These are phyloP conservation scores for Amylocystis lapponica DNA, from an alignment of 768 basidiomycete species.

Conservation along the genomic window DNA sequence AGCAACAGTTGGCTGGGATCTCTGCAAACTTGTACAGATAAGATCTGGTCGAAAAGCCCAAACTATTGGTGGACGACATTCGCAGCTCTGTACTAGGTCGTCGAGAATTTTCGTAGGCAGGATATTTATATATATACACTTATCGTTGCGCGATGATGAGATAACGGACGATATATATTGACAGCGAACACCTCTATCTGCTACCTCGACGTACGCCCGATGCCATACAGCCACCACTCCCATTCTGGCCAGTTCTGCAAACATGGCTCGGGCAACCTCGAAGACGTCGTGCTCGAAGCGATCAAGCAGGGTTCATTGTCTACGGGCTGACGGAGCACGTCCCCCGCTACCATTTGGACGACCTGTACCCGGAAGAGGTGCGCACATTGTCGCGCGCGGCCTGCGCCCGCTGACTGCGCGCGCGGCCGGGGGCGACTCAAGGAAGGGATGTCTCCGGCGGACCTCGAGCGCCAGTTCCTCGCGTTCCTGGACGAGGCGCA, in stretches of 20 bases:
- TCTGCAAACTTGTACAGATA: too few relatives aligned
- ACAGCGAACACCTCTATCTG: too few relatives aligned
- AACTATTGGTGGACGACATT: too few relatives aligned
- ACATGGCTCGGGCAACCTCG: constrained; percentile 76
- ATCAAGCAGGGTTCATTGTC: constrained; percentile 71
- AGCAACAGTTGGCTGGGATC: too few relatives aligned
- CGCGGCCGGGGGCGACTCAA: constrained; percentile 23
- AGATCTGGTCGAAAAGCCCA: too few relatives aligned
- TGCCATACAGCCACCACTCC: constrained; percentile 80
- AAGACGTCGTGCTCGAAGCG: constrained; percentile 78
- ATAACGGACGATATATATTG: too few relatives aligned
- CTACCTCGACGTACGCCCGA: too few relatives aligned
- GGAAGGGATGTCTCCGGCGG: constrained; percentile 47
- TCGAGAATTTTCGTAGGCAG: too few relatives aligned
- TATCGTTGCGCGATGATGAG: too few relatives aligned
- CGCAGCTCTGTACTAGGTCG: too few relatives aligned
- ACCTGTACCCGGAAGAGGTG: constrained; percentile 97
- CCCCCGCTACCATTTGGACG: constrained; percentile 73
- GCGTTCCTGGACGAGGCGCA: constrained; percentile 76
- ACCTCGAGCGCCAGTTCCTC: constrained; percentile 60
- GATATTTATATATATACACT: too few relatives aligned
- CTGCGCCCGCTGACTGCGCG: neutral
- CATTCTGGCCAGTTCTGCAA: constrained; percentile 94
- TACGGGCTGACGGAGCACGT: constrained; percentile 93
- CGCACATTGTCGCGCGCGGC: constrained; percentile 8